Base-by-base conservation (phyloP, 2,329 filamentous ascomycete species). In the Knufia fluminis region DNA sequence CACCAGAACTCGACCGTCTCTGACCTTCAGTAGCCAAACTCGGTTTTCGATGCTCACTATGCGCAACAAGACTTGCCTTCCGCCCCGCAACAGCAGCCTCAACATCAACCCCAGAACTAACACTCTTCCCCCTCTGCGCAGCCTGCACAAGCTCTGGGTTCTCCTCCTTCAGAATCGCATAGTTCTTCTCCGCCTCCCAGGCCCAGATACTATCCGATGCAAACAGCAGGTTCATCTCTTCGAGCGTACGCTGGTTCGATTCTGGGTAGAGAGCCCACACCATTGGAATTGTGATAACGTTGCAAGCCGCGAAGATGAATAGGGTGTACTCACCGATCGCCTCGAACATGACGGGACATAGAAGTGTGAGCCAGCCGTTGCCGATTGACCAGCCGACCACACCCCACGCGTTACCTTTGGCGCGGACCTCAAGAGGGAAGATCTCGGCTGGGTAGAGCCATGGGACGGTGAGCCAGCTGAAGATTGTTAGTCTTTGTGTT, bases 381-480 rank as follows among this genome's bases (percentile, higher is more conserved):
- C 85, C 84, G 45, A 88, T 85, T 12, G 74, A 78, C 85, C 84
- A 89, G 0, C 85, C 84, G 0, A 86, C 76, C 0, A 88, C 83
- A 17, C 85, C 83, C 76, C 79, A 87, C 0, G 84, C 82, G 52
- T 87, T 88, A 4, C 84, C 85, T 57, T 83, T 82, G 1, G 85
- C 84, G 19, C 85, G 76, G 0, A 86, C 75, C 52, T 83, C 76
- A 0, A 86, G 66, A 0, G 84, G 83, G 59, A 86, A 88, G 49
- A 87, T 87, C 61, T 89, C 83, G 1, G 83, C 81, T 0, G 80
- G 81, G 49, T 84, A 84, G 0, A 85, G 64, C 78, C 78, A 79
- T 1, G 78, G 78, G 0, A 80, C 73, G 0, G 70, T 76, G 4
- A 77, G 57, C 72, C 73, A 76, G 1, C 19, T 42, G 38, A n/a